phyloP scores from a whole-genome alignment of 83 land plant genomes.

The Picea abies region DNA sequence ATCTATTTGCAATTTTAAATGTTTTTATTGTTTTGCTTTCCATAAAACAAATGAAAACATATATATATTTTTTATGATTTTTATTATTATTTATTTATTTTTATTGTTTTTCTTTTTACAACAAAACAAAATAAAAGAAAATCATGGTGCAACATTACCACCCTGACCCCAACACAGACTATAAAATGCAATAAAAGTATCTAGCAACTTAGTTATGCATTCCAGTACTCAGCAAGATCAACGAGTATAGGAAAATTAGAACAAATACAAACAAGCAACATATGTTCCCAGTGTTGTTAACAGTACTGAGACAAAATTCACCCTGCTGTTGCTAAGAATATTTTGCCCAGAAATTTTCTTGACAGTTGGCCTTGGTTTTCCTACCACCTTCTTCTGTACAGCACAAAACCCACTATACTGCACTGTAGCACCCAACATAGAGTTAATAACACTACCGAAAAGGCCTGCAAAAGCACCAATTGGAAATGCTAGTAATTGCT shows the following conservation, averaged over 20 bases:
- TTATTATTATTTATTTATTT: too few species aligned
- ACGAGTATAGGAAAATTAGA: constrained; percentile 23
- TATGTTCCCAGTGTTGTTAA: constrained; percentile 66
- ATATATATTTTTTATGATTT: too few species aligned
- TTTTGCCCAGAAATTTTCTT: too few species aligned
- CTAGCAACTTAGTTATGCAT: background rate
- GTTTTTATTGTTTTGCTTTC: too few species aligned
- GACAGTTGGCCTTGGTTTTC: constrained; percentile 67
- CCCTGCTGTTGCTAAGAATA: too few species aligned
- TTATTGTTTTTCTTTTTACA: too few species aligned
- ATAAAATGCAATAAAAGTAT: background rate
- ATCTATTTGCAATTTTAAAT: too few species aligned
- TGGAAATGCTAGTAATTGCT: constrained; percentile 73
- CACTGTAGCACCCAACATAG: constrained; percentile 51
- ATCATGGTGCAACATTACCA: constrained; percentile 1
- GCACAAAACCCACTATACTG: constrained; percentile 88
- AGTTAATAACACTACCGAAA: constrained; percentile 57
- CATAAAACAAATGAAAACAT: too few species aligned
- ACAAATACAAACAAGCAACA: constrained; percentile 51
- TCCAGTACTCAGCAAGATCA: background rate
- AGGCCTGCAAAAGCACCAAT: constrained; percentile 71
- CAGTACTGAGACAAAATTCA: constrained; percentile 2
- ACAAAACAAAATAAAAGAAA: too few species aligned
- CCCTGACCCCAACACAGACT: background rate
- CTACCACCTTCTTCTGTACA: constrained; percentile 91